Base-by-base conservation (phyloP, 2,329 filamentous ascomycete species). In the Aspergillus candidus region DNA sequence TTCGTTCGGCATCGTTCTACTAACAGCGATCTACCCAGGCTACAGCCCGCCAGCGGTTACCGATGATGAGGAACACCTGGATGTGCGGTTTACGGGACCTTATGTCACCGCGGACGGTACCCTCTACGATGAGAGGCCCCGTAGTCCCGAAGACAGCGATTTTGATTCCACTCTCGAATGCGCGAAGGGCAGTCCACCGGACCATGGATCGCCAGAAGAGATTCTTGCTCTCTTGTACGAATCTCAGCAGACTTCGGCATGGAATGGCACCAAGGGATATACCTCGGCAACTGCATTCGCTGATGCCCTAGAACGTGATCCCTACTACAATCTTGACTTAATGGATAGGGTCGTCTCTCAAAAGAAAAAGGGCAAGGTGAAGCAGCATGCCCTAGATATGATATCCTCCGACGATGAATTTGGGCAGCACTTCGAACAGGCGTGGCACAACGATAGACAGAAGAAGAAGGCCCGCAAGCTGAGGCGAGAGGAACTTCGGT, bases 341-440 rank as follows among this genome's bases (percentile, higher is more conserved):
- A 91, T 93, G 83, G 87, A 94, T 57, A 78, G 86, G 12, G 76
- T 82, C 18, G 81, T 83, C 1, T 88, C 81, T 41, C 63, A 89
- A 5, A 77, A 74, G 43, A 80, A 76, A 49, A 83, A 80, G 57
- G 72, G 76, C 52, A 88, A 86, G 62, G 80, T 79, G 35, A 73
- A 75, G 11, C 77, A 78, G 49, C 73, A 71, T 36, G 71, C 75
- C 41, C 64, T 76, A 36, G 70, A 72, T 4, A 70, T 82, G 43
- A 71, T 78, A 15, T 63, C 84, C 7, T 79, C 77, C 0, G 86
- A 90, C 54, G 79, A 78, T 1, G 86, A 90, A 41, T 62, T 88
- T 1, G 79, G 84, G 52, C 69, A 73, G 32, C 71, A 74, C 2
- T 66, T 90, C 39, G 71, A 78, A 44, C 67, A 63, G 11, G 71